phyloP scores from a whole-genome alignment of 345 rosid genomes.

The Gossypium raimondii region DNA sequence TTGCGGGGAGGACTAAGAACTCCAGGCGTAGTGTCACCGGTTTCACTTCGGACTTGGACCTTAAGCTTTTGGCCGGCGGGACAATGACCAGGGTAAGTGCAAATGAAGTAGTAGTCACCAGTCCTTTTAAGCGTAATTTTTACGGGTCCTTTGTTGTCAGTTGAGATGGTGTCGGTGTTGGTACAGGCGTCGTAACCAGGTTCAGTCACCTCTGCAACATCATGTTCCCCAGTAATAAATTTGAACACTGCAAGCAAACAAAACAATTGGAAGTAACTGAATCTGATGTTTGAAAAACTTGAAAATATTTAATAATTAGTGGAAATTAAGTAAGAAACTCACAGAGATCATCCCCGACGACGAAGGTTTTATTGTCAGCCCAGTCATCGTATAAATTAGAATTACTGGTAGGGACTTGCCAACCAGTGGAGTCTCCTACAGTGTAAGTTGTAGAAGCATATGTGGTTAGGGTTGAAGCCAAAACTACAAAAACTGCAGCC shows the following conservation, averaged over 20 bases:
- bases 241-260: slow-evolving; percentile 27
- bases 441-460: slow-evolving; percentile 16
- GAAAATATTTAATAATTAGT: neutral
- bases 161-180: slow-evolving; percentile 11
- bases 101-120: slow-evolving; percentile 33
- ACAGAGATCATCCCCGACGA: slow-evolving; percentile 39
- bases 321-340: neutral
- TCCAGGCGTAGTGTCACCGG: neutral
- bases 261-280: neutral
- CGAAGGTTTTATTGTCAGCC: slow-evolving; percentile 26
- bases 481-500: slow-evolving; percentile 1
- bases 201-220: slow-evolving; percentile 32
- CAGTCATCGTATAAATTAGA: slow-evolving; percentile 27
- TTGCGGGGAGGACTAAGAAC: neutral
- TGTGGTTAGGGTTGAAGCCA: slow-evolving; percentile 13
- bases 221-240: slow-evolving; percentile 24
- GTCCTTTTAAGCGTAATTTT: slow-evolving; percentile 21
- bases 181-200: slow-evolving; percentile 30
- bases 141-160: slow-evolving; percentile 19
- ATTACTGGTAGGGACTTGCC: slow-evolving; percentile 21
- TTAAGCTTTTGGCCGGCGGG: slow-evolving; percentile 25
- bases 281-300: neutral
- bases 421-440: slow-evolving; percentile 38
- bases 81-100: slow-evolving; percentile 33
- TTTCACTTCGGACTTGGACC: slow-evolving; percentile 10